A percentile compares a stretch with the other conserved stretches of the same genome.
Conservation (phyloP, 345 rosid genomes). For the Acer yangbiense region DNA sequence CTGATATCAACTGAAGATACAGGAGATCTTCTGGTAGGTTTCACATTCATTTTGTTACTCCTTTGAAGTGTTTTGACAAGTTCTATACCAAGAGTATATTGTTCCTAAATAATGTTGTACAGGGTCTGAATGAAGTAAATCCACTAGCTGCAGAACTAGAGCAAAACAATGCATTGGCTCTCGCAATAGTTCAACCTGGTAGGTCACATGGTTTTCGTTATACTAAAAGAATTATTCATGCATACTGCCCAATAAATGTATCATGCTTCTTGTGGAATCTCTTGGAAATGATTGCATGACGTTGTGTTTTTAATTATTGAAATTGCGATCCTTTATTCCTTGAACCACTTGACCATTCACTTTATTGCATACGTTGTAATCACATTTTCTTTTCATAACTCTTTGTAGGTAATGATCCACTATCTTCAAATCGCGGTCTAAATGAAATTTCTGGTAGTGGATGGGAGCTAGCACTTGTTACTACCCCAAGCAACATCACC, state of each 20-base stretch:
- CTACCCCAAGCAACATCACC: constrained; percentile 58
- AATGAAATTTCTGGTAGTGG: constrained; percentile 66
- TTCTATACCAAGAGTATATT: neutral
- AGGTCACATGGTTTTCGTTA: constrained; percentile 11
- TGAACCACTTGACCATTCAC: neutral
- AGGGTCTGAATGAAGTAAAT: constrained; percentile 83
- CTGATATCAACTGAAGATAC: constrained; percentile 50
- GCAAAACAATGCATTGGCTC: constrained; percentile 85
- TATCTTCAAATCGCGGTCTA: constrained; percentile 45
- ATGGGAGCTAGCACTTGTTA: constrained; percentile 96
- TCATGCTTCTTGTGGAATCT: neutral
- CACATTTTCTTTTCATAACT: neutral
- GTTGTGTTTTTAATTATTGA: neutral
- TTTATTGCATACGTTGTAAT: neutral
- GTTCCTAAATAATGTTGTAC: constrained; percentile 3
- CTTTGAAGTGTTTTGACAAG: neutral
- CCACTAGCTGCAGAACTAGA: constrained; percentile 75
- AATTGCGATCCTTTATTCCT: neutral
- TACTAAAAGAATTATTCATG: neutral
- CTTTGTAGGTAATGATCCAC: constrained; percentile 45
- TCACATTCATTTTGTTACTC: neutral
- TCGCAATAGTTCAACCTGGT: constrained; percentile 84
- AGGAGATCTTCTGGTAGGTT: constrained; percentile 66
- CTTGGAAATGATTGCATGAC: neutral
- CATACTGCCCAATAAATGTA: neutral